Evolutionary conservation across 1,284 basidiomycete genomes (phyloP), one percentile per base, ranked within the genome.

Genomic region (Tilletia horrida): DNA sequence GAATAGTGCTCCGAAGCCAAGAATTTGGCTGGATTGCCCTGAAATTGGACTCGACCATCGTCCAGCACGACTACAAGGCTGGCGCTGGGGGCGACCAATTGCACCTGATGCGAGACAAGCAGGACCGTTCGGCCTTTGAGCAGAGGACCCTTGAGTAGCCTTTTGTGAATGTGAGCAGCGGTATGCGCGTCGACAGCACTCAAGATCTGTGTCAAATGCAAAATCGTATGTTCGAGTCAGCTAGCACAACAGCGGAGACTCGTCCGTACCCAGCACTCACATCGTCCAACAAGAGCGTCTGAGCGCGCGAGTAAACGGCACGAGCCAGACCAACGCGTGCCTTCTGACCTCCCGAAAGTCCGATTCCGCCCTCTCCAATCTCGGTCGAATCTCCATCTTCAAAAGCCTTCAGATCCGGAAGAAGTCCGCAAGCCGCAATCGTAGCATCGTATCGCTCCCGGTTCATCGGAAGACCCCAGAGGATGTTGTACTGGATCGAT

Each of bases 21-120:
- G 29, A 57, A 57, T n/a, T n/a, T 27, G 3, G 16, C 7, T 27
- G 52, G 9, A 6, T 9, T 27, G 27, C 76, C 76, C 25, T 69
- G 55, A 2, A 66, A 71, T 3, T 31, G 44, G 52, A 74, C 63
- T 13, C 40, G 64, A 11, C 68, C 65, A 0, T 29, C 67, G 1
- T 82, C 40, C 79, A 82, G 72, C 48, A 67, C 68, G 29, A 77
- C 69, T 14, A 78, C 71, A 1, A 69, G 65, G 1, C 67, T 68
- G 14, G 69, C 66, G 23, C 65, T 61, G 13, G 69, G 65, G n/a
- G 67, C 55, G 7, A 80, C 71, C 1, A 73, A 55, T 25, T 71
- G 66, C 8, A 76, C 70, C 35, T 79, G 75, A 65, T 92, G 91
- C 0, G 90, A 91, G 40, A 90, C 90, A 14, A 92, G 84, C 21